Conservation (phyloP, 1,139 yeast species). For the Meyerozyma smithsonii region DNA sequence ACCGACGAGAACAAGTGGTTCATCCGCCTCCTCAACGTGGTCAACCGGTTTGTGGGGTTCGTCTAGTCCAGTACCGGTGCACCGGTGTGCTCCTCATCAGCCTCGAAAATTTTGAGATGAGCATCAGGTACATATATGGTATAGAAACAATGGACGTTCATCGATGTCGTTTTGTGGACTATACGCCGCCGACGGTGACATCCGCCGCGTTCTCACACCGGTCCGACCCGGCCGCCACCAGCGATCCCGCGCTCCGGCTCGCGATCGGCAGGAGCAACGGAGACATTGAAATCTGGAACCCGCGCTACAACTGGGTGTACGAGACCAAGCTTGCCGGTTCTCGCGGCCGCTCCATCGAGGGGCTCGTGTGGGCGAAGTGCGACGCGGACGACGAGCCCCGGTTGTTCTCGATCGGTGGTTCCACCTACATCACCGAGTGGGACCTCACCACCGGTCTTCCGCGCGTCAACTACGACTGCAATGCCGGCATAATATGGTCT, state of each 20-base stretch:
- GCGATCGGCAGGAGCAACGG: slow-evolving; percentile 96
- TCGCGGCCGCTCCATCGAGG: slow-evolving; percentile 80
- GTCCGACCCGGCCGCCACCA: slow-evolving; percentile 41
- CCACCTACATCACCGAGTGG: slow-evolving; percentile 92
- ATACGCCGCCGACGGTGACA: slow-evolving; percentile 80
- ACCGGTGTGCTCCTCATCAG: not conserved
- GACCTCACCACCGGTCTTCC: slow-evolving; percentile 73
- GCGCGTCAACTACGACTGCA: slow-evolving; percentile 74
- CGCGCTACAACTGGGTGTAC: slow-evolving; percentile 56
- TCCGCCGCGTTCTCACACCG: slow-evolving; percentile 74
- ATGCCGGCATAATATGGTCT: slow-evolving; percentile 94
- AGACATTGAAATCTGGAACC: slow-evolving; percentile 95
- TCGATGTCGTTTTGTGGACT: slow-evolving; percentile 90
- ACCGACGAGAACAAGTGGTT: slow-evolving; percentile 47
- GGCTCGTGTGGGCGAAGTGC: slow-evolving; percentile 66
- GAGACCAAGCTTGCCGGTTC: slow-evolving; percentile 72
- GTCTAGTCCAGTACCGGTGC: slow-evolving; percentile 21
- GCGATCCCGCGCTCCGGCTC: slow-evolving; percentile 64
- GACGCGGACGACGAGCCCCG: slow-evolving; percentile 50
- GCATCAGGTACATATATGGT: slow-evolving; percentile 3
- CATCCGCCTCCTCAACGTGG: slow-evolving; percentile 31
- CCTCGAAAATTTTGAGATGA: slow-evolving; percentile 4
- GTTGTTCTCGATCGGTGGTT: slow-evolving; percentile 90
- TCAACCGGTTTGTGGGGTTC: slow-evolving; percentile 44
- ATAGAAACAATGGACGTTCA: slow-evolving; percentile 62